Evolutionary conservation across 1,284 basidiomycete genomes (phyloP).

Genomic region (Trichosporon sp.): DNA sequence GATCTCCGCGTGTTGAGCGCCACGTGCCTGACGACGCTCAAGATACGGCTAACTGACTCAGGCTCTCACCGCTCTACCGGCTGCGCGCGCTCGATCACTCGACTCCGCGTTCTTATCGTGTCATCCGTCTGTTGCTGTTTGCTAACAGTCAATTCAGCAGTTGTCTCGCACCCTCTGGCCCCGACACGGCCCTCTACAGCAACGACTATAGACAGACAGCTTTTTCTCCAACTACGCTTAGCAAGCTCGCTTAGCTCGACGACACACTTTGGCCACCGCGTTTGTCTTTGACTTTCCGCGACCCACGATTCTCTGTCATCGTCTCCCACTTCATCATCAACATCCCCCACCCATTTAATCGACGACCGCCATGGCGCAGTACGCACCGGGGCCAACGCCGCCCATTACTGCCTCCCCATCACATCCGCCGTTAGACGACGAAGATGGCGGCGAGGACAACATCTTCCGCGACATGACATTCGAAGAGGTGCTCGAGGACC

Average conservation of each 20-base stretch:
- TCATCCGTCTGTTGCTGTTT: neutral
- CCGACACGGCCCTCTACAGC: neutral
- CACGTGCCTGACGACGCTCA: neutral
- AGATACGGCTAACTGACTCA: neutral
- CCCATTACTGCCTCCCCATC: neutral
- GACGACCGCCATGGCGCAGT: neutral
- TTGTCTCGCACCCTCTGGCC: neutral
- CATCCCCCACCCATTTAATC: neutral
- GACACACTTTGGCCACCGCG: neutral
- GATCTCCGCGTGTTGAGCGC: too few species aligned
- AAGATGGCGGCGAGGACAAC: constrained; percentile 34
- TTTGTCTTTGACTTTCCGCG: neutral
- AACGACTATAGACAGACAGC: neutral
- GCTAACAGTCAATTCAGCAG: neutral
- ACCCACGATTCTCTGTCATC: neutral
- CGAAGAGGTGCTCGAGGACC: constrained; percentile 70
- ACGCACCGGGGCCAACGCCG: neutral
- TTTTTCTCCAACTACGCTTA: neutral
- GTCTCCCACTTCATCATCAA: neutral
- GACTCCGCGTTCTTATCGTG: neutral
- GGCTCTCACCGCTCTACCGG: neutral
- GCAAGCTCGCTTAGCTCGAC: neutral
- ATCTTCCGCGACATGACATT: constrained; percentile 42
- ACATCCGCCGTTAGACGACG: constrained; percentile 8
- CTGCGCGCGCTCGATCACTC: neutral